These are phyloP conservation scores for Yamadazyma nakazawae DNA, from an alignment of 805 yeast species.

Conservation along the genomic window DNA sequence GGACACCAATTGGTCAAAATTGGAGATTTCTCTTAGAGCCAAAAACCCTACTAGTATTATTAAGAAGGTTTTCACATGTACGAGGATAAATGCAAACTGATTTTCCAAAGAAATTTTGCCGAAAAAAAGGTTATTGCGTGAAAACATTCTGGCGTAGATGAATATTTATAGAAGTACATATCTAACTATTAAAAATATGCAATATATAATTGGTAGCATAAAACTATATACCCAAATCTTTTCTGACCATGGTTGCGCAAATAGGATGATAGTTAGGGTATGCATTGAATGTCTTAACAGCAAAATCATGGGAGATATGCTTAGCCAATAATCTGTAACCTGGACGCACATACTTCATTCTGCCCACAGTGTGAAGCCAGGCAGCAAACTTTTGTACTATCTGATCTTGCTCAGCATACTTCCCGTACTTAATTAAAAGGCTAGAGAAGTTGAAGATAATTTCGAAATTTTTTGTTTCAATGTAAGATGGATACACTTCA, in stretches of 20 bases:
- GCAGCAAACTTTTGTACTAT: constrained; percentile 20
- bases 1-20: too few species aligned
- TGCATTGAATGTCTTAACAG: constrained; percentile 23
- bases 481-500: constrained; percentile 19
- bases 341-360: constrained; percentile 37
- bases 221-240: constrained; percentile 17
- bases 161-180: too few species aligned
- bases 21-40: not conserved
- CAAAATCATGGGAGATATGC: constrained; percentile 24
- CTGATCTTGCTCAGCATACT: constrained; percentile 12
- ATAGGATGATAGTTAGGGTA: constrained; percentile 31
- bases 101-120: too few species aligned
- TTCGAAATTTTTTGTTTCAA: constrained; percentile 23
- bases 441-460: constrained; percentile 22
- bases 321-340: constrained; percentile 25
- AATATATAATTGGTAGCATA: too few species aligned
- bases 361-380: constrained; percentile 35
- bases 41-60: too few species aligned
- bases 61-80: too few species aligned
- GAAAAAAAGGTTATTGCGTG: too few species aligned
- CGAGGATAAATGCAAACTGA: too few species aligned
- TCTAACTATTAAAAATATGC: too few species aligned
- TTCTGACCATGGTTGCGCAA: constrained; percentile 24
- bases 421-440: constrained; percentile 22
- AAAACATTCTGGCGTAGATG: too few species aligned